Percentiles rank a stretch among this genome's conserved stretches.
Evolutionary conservation across 768 basidiomycete genomes (phyloP).

Genomic region (Xerocomus brunneocitrinus): DNA sequence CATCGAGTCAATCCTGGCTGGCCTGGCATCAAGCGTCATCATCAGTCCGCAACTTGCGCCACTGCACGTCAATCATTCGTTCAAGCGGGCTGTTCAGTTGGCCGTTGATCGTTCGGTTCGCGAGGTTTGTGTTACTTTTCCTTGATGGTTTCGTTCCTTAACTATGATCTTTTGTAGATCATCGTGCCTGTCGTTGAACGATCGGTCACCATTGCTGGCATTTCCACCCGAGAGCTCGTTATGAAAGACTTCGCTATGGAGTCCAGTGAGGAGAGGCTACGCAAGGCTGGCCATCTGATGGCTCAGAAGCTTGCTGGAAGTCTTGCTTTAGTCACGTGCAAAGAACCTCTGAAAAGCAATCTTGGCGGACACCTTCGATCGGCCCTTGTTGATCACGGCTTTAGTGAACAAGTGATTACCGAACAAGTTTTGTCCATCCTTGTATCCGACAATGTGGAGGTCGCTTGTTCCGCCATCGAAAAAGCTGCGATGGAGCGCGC

Average conservation of each 20-base stretch:
- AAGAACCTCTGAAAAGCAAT: constrained; percentile 92
- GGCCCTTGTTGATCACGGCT: constrained; percentile 80
- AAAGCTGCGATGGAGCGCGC: constrained; percentile 98
- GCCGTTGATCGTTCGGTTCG: constrained; percentile 93
- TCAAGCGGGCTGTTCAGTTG: constrained; percentile 86
- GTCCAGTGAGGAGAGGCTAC: constrained; percentile 82
- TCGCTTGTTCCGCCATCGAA: constrained; percentile 92
- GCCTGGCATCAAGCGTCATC: constrained; percentile 66
- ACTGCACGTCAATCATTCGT: constrained; percentile 69
- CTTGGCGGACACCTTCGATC: constrained; percentile 85
- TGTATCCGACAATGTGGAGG: constrained; percentile 88
- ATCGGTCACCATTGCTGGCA: constrained; percentile 96
- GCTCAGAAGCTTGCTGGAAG: constrained; percentile 96
- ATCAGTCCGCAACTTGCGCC: constrained; percentile 75
- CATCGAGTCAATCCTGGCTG: constrained; percentile 73
- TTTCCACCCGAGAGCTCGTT: constrained; percentile 93
- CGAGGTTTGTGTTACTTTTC: constrained; percentile 52
- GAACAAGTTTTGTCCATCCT: constrained; percentile 77
- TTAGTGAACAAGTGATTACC: constrained; percentile 79
- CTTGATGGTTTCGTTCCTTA: background rate
- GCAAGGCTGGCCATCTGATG: constrained; percentile 92
- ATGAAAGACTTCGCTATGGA: constrained; percentile 96
- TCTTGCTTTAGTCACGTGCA: constrained; percentile 95
- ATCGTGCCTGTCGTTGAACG: constrained; percentile 97
- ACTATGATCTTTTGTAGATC: constrained; percentile 47